Evolutionary conservation across 768 basidiomycete genomes (phyloP).

Genomic region (Leucosporidium yakuticum): DNA sequence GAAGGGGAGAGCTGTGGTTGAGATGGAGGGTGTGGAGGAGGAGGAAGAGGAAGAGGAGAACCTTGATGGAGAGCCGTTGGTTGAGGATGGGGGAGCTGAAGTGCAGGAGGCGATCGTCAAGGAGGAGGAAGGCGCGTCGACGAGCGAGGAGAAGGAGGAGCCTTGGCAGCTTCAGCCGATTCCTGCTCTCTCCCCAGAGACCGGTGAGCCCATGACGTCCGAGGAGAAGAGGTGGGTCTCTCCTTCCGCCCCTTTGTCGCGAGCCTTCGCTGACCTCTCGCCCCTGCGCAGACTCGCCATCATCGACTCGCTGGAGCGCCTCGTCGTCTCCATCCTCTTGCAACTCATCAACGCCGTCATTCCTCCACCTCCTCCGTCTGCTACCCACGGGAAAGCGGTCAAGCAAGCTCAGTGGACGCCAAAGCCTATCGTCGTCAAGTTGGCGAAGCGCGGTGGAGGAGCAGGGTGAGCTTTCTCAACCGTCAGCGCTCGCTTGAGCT

Average conservation of each 20-base stretch:
- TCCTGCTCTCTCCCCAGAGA: not conserved
- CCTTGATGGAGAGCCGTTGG: not conserved
- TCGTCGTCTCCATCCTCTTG: conserved; percentile 20
- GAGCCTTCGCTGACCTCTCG: too few relatives aligned
- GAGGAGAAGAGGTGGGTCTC: conserved; percentile 9
- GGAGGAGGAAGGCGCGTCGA: not conserved
- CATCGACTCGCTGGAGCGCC: conserved; percentile 19
- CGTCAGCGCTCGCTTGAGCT: not conserved
- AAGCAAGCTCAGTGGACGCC: not conserved
- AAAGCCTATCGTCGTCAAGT: not conserved
- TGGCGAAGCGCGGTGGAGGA: conserved; percentile 1
- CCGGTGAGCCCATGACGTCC: not conserved
- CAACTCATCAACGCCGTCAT: conserved; percentile 13
- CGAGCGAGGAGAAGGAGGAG: not conserved
- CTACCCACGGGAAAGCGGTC: not conserved
- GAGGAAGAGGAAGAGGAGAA: not conserved
- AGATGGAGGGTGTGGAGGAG: not conserved
- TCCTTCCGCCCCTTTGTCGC: too few relatives aligned
- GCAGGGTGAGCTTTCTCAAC: not conserved
- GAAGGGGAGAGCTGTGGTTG: not conserved
- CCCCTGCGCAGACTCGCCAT: conserved; percentile 11
- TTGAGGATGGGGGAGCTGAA: not conserved
- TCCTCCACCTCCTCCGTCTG: not conserved
- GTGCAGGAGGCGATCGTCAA: not conserved
- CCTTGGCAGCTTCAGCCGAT: conserved; percentile 18